phyloP scores from a whole-genome alignment of 495 filamentous ascomycete species.

The Hypoxylon lenormandii region DNA sequence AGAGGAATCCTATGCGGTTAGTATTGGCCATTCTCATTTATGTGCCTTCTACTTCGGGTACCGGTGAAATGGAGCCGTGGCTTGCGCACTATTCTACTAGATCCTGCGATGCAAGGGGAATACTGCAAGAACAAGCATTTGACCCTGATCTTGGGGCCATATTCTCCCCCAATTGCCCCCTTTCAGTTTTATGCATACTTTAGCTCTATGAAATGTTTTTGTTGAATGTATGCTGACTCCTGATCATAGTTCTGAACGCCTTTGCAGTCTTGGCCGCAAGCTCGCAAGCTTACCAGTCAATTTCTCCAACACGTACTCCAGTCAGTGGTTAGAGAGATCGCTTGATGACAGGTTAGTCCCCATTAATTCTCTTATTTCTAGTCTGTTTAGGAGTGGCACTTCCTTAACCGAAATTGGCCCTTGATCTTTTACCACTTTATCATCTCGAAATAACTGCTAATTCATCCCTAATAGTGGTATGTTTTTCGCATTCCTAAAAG shows the following conservation, averaged over 20 bases:
- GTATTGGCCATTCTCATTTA: too few species aligned
- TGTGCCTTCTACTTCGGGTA: too few species aligned
- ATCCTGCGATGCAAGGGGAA: too few species aligned
- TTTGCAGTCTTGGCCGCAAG: not conserved
- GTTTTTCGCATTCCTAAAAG: not conserved
- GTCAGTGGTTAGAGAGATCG: slow-evolving; percentile 1
- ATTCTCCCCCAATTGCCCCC: too few species aligned
- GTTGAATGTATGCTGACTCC: not conserved
- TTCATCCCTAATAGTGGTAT: not conserved
- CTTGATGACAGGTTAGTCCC: not conserved
- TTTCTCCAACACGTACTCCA: not conserved
- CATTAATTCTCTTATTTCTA: too few species aligned
- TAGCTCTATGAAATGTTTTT: too few species aligned
- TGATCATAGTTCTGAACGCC: not conserved
- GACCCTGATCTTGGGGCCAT: too few species aligned
- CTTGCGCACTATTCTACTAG: too few species aligned
- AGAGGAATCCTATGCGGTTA: slow-evolving; percentile 69
- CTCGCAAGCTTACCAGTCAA: not conserved
- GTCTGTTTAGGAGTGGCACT: not conserved
- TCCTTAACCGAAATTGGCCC: not conserved
- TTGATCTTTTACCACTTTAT: too few species aligned
- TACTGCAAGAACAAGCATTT: too few species aligned
- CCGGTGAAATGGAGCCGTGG: too few species aligned
- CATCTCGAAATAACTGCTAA: not conserved
- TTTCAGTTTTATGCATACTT: too few species aligned